Base-by-base conservation (phyloP, 495 filamentous ascomycete genomes). In the Penicillium waksmanii region DNA sequence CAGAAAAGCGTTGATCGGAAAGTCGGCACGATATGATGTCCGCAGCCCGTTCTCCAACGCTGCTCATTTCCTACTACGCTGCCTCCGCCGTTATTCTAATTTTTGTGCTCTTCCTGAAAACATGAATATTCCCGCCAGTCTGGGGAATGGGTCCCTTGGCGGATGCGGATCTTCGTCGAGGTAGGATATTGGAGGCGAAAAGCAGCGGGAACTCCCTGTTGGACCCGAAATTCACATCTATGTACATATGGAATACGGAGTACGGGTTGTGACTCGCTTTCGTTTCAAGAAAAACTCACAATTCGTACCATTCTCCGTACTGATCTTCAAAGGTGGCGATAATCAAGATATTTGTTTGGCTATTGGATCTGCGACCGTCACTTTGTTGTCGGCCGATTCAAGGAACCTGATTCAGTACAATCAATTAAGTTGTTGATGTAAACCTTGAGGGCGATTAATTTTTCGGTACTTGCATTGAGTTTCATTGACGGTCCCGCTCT, bases 401-500 rank as follows among this genome's bases (percentile, higher is more conserved):
- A 19, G 23, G 21, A 48, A 48, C 46, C 6, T 48, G 23, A 48
- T 9, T 48, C 23, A 27, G 23, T 23, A 7, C 23, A 27, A 31
- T 23, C 21, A 7, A 48, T 48, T 48, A 48, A 27, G 21, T 48
- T 48, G 31, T n/a, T 48, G 18, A 48, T 10, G 10, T 25, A 48
- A 48, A 23, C 46, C 23, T 48, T 23, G 23, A 27, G 5, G 5
- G 46, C 3, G 7, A 48, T 48, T 25, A 48, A 31, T 31, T 27
- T 48, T n/a, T 52, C 51, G 38, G 34, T 42, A 53, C 23, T 53
- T 38, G 19, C 15, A 38, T 33, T 36, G 21, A 52, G 19, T 48
- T 48, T 48, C 3, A 12, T 35, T 33, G 9, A 76, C 50, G 60
- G 42, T 12, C n/a, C 46, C 19, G 18, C 21, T 27, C 12, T 15